Percentiles rank a stretch among this genome's conserved stretches.
These are phyloP conservation scores for Pseudocercospora musae DNA, from an alignment of 2,329 filamentous ascomycete species.

Conservation along the genomic window DNA sequence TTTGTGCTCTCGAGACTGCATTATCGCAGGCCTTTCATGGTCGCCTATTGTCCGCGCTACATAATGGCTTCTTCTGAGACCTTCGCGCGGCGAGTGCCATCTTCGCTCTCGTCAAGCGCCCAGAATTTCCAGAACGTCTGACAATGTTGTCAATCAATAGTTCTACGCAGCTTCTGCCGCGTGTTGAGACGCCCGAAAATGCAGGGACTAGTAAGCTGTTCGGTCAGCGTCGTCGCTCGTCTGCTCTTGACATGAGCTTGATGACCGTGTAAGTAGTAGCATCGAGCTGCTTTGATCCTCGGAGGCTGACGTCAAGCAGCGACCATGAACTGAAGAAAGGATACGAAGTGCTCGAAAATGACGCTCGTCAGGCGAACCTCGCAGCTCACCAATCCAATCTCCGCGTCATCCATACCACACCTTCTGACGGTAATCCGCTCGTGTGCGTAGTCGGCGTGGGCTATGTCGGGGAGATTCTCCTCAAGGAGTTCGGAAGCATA, in stretches of 20 bases:
- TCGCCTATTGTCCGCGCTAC: not conserved
- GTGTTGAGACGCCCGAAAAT: constrained; percentile 2
- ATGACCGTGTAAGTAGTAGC: constrained; percentile 6
- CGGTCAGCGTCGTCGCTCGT: constrained; percentile 7
- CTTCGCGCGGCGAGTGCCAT: not conserved
- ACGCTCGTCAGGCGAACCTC: not conserved
- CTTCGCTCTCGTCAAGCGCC: not conserved
- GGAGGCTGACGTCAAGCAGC: not conserved
- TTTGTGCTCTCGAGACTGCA: not conserved
- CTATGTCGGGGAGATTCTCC: constrained; percentile 22
- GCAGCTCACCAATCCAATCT: constrained; percentile 4
- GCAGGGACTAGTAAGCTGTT: constrained; percentile 1
- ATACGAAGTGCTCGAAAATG: constrained; percentile 1
- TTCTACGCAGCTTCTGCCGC: constrained; percentile 1
- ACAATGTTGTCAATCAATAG: constrained; percentile 1
- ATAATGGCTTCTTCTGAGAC: not conserved
- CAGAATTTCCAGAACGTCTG: not conserved
- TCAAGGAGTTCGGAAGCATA: constrained; percentile 21
- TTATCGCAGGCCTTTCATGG: not conserved
- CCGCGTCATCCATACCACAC: not conserved
- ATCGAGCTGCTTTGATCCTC: not conserved
- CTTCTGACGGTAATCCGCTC: constrained; percentile 4
- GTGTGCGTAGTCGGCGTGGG: constrained; percentile 24
- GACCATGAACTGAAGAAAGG: constrained; percentile 3
- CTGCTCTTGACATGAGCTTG: constrained; percentile 12